Conservation (phyloP, 176 grass and related monocot genomes). For the Ensete ventricosum region DNA sequence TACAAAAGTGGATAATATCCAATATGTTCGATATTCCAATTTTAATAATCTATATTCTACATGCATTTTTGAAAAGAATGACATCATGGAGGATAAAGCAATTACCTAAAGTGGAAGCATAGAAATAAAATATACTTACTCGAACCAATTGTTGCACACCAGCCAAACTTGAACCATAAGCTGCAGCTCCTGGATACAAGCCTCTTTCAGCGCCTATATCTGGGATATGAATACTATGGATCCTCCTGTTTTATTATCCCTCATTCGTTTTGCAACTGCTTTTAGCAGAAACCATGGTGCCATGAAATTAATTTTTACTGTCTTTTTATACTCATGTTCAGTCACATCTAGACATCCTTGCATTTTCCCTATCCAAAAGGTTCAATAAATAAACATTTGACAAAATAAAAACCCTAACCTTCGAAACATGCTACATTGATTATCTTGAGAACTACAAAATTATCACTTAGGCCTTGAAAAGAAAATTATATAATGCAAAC, state of each 20-base stretch:
- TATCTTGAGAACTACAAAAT: background rate
- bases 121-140: constrained; percentile 30
- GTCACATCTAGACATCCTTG: constrained; percentile 50
- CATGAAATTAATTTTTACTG: constrained; percentile 52
- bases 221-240: constrained; percentile 79
- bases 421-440: background rate
- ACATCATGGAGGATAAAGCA: background rate
- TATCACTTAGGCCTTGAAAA: background rate
- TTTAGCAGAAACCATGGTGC: constrained; percentile 81
- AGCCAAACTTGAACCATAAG: constrained; percentile 71
- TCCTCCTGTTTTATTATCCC: constrained; percentile 33
- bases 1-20: too few relatives aligned
- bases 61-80: background rate
- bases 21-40: background rate
- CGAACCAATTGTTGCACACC: constrained; percentile 73
- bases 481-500: background rate
- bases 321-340: constrained; percentile 61
- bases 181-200: constrained; percentile 68
- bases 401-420: background rate
- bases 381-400: background rate
- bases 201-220: constrained; percentile 84
- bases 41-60: background rate
- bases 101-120: background rate
- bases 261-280: constrained; percentile 42
- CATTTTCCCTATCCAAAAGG: constrained; percentile 42